phyloP scores from a whole-genome alignment of 768 basidiomycete genomes.

The Terana coerulea region DNA sequence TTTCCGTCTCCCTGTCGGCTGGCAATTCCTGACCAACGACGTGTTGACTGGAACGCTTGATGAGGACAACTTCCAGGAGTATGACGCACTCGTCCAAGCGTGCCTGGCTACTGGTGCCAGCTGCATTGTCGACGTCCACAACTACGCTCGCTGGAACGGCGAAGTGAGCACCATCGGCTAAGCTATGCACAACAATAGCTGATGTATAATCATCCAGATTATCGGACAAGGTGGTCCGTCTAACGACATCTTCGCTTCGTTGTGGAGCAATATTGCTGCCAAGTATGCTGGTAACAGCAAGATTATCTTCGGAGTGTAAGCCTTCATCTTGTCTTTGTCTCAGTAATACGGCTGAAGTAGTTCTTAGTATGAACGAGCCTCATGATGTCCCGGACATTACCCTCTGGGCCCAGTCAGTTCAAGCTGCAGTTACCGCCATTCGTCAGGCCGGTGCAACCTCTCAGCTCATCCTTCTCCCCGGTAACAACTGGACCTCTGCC shows the following conservation, averaged over 20 bases:
- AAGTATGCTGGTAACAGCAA: slow-evolving; percentile 40
- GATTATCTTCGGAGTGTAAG: slow-evolving; percentile 47
- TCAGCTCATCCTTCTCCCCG: slow-evolving; percentile 56
- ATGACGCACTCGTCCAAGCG: slow-evolving; percentile 49
- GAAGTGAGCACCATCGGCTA: too few relatives aligned
- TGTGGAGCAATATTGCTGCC: slow-evolving; percentile 51
- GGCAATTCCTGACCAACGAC: slow-evolving; percentile 49
- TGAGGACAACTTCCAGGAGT: slow-evolving; percentile 41
- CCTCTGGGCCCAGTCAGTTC: slow-evolving; percentile 48
- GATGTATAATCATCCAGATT: slow-evolving; percentile 28
- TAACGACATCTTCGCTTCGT: slow-evolving; percentile 47
- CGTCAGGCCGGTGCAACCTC: slow-evolving; percentile 50
- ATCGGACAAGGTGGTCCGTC: slow-evolving; percentile 62
- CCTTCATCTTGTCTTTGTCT: background rate
- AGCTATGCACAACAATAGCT: too few relatives aligned
- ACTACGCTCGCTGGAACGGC: slow-evolving; percentile 55
- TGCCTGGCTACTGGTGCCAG: slow-evolving; percentile 41
- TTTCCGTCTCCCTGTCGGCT: slow-evolving; percentile 58
- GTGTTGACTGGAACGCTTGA: slow-evolving; percentile 38
- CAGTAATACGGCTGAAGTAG: background rate
- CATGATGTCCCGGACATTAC: slow-evolving; percentile 50
- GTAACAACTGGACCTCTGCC: slow-evolving; percentile 53
- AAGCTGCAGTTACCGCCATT: slow-evolving; percentile 58
- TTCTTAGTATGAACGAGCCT: slow-evolving; percentile 56
- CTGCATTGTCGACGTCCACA: slow-evolving; percentile 58